These are phyloP conservation scores for Chrysoporthe puriensis DNA, from an alignment of 2,329 filamentous ascomycete genomes.

Conservation along the genomic window DNA sequence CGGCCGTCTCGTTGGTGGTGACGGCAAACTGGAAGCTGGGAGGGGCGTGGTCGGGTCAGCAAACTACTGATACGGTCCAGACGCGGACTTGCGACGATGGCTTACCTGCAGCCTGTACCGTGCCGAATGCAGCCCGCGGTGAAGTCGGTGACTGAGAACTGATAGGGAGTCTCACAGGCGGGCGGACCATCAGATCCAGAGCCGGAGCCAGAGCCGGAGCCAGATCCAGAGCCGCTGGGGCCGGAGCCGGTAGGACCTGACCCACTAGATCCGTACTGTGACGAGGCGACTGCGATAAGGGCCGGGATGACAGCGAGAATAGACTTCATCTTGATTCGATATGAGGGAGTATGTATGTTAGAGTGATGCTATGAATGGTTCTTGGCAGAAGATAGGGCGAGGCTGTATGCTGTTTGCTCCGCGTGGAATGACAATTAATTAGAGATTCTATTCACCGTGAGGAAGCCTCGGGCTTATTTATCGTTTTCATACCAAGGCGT, in stretches of 20 bases:
- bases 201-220: not conserved
- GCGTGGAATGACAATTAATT: too few species aligned
- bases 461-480: too few species aligned
- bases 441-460: too few species aligned
- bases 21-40: not conserved
- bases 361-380: too few species aligned
- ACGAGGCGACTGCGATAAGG: not conserved
- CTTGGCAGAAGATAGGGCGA: too few species aligned
- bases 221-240: not conserved
- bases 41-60: not conserved
- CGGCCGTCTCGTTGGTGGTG: not conserved
- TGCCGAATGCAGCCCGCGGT: not conserved
- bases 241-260: not conserved
- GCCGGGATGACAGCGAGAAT: not conserved
- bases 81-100: not conserved
- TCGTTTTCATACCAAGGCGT: too few species aligned
- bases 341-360: not conserved
- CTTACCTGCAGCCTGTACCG: constrained; percentile 3
- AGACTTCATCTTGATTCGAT: not conserved
- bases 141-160: not conserved
- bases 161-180: not conserved
- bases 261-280: not conserved
- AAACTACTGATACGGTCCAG: not conserved
- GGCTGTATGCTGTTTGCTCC: too few species aligned
- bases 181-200: not conserved